Conservation (phyloP, 1,284 basidiomycete genomes). For the Malassezia cuniculi region DNA sequence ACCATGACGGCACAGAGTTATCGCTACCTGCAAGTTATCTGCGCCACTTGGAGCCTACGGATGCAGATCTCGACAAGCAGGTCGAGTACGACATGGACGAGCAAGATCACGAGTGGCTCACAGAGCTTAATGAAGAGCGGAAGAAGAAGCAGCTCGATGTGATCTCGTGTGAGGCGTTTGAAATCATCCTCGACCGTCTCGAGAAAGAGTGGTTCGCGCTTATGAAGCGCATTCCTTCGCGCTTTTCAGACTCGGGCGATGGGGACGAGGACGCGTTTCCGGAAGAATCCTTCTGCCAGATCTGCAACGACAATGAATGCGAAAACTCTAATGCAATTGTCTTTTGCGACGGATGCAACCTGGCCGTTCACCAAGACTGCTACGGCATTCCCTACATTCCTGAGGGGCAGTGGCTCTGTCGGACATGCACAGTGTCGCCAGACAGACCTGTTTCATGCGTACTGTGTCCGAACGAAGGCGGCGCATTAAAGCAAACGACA, state of each 20-base stretch:
- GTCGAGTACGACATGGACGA: slow-evolving; percentile 99
- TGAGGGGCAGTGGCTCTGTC: slow-evolving; percentile 96
- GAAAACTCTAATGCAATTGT: slow-evolving; percentile 99
- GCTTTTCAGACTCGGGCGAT: slow-evolving; percentile 18
- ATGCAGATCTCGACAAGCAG: slow-evolving; percentile 76
- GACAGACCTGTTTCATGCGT: slow-evolving; percentile 87
- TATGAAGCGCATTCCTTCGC: slow-evolving; percentile 31
- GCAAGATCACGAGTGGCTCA: slow-evolving; percentile 96
- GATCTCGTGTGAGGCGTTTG: slow-evolving; percentile 65
- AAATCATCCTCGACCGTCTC: slow-evolving; percentile 88
- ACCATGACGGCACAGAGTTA: slow-evolving; percentile 65
- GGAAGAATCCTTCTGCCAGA: slow-evolving; percentile 63
- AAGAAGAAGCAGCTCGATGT: slow-evolving; percentile 60
- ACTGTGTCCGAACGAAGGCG: slow-evolving; percentile 88
- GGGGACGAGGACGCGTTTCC: slow-evolving; percentile 23
- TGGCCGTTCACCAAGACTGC: slow-evolving; percentile 98
- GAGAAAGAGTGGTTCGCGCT: slow-evolving; percentile 89
- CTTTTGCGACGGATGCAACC: slow-evolving; percentile 96
- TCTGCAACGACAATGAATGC: slow-evolving; percentile 95
- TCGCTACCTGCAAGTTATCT: slow-evolving; percentile 71
- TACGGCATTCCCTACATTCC: slow-evolving; percentile 99
- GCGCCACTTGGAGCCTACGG: slow-evolving; percentile 81
- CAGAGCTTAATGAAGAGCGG: slow-evolving; percentile 68
- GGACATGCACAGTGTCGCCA: slow-evolving; percentile 95
- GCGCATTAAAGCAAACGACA: slow-evolving; percentile 94